Evolutionary conservation across 108 stramenopile species (phyloP).

Genomic region (Thalassiosira profunda): DNA sequence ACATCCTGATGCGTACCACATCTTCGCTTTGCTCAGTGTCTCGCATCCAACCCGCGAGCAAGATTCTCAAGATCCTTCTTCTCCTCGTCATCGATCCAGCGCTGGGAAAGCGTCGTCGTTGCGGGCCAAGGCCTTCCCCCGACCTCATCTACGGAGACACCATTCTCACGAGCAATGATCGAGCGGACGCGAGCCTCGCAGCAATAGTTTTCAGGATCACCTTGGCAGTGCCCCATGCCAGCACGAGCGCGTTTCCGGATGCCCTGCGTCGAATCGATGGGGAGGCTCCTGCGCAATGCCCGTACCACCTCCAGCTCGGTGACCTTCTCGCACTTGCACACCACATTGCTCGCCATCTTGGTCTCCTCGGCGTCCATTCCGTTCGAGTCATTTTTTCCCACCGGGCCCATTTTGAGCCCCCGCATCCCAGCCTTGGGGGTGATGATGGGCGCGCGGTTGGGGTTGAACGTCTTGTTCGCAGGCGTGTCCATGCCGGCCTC

Average conservation of each 20-base stretch:
- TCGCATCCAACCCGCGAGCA: too few relatives aligned
- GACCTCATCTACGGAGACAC: conserved; percentile 53
- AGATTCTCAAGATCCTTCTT: conserved; percentile 57
- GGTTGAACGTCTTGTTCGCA: conserved; percentile 67
- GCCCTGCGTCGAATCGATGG: conserved; percentile 78
- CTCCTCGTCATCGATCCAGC: conserved; percentile 77
- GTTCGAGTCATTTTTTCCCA: conserved; percentile 71
- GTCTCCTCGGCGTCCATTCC: conserved; percentile 53
- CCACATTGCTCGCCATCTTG: conserved; percentile 68
- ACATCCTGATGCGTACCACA: too few relatives aligned
- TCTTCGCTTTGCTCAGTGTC: too few relatives aligned
- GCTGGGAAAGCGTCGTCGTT: conserved; percentile 67
- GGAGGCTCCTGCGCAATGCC: conserved; percentile 70
- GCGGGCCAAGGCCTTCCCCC: conserved; percentile 85
- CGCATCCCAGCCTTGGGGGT: conserved; percentile 73
- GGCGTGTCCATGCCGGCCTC: conserved; percentile 55
- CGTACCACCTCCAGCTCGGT: conserved; percentile 81
- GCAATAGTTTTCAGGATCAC: conserved; percentile 72
- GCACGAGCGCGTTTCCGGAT: conserved; percentile 81
- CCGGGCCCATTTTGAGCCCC: conserved; percentile 71
- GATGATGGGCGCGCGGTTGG: conserved; percentile 81
- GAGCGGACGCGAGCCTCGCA: conserved; percentile 76
- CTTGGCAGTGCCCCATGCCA: conserved; percentile 83
- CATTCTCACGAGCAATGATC: conserved; percentile 76
- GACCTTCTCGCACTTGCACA: conserved; percentile 87